Percentiles rank a stretch among this genome's conserved stretches.
Evolutionary conservation across 495 filamentous ascomycete genomes (phyloP).

Genomic region (Eremomyces bilateralis): DNA sequence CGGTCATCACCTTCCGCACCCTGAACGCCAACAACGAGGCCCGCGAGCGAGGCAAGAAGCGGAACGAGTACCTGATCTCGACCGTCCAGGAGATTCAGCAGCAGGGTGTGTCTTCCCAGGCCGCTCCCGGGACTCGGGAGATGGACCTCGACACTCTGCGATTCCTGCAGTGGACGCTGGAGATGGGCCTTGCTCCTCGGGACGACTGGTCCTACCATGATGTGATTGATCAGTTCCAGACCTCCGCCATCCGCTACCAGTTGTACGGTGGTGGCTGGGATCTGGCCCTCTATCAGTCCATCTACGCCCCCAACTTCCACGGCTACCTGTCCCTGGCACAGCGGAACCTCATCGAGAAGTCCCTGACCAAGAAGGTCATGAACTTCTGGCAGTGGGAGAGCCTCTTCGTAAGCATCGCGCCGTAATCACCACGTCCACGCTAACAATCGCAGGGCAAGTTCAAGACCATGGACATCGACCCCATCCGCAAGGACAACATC

Average conservation of each 20-base stretch:
- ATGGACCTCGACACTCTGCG: slow-evolving; percentile 1
- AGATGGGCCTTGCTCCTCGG: slow-evolving; percentile 2
- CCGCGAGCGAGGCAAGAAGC: no score
- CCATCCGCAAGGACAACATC: slow-evolving; percentile 7
- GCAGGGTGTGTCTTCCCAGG: no score
- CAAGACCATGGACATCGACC: slow-evolving; percentile 4
- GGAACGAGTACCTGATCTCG: no score
- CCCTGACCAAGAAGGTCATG: slow-evolving; percentile 3
- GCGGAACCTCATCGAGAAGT: slow-evolving; percentile 6
- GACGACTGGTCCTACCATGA: slow-evolving; percentile 6
- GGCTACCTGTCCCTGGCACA: slow-evolving; percentile 4
- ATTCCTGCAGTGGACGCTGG: slow-evolving; percentile 4
- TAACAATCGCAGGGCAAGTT: slow-evolving; percentile 9
- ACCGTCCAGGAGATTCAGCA: no score
- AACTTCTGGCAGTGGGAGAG: slow-evolving; percentile 10
- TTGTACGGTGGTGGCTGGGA: slow-evolving; percentile 5
- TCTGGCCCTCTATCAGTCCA: slow-evolving; percentile 5
- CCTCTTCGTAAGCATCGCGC: no score
- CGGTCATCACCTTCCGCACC: not conserved
- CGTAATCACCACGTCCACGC: no score
- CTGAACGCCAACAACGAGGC: no score
- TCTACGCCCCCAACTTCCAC: slow-evolving; percentile 9
- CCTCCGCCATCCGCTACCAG: slow-evolving; percentile 6
- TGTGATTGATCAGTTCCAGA: slow-evolving; percentile 9
- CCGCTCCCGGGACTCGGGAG: slow-evolving; percentile 6